Percentiles rank a stretch among this genome's conserved stretches.
Evolutionary conservation across 2,329 filamentous ascomycete species (phyloP).

Genomic region (Talaromyces albobiverticillius): DNA sequence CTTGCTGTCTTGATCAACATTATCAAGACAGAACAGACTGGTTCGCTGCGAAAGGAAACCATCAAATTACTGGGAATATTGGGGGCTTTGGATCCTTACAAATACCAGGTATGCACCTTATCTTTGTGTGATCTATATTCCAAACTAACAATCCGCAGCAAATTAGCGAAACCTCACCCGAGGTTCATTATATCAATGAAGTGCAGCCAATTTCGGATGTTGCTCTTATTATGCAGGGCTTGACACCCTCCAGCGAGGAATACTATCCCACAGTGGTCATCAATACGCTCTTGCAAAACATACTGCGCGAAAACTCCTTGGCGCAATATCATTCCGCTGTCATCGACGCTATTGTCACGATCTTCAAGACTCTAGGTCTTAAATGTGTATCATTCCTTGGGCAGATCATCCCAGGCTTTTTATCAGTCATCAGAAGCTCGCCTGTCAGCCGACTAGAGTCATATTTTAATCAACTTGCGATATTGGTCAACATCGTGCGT

Average conservation of each 20-base stretch:
- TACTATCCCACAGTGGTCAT: constrained; percentile 99
- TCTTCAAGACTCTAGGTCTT: constrained; percentile 91
- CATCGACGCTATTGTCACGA: constrained; percentile 97
- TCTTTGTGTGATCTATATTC: constrained; percentile 2
- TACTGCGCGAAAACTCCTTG: constrained; percentile 86
- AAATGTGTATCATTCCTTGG: constrained; percentile 95
- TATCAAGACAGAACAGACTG: constrained; percentile 87
- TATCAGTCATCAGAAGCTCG: constrained; percentile 81
- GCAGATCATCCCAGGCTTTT: constrained; percentile 90
- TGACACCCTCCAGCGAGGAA: constrained; percentile 95
- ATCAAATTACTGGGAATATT: constrained; percentile 96
- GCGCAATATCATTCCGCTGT: constrained; percentile 89
- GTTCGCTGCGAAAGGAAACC: constrained; percentile 82
- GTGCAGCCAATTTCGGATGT: constrained; percentile 80
- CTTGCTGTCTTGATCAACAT: constrained; percentile 91
- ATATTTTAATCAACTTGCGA: constrained; percentile 95
- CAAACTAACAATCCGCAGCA: constrained; percentile 47
- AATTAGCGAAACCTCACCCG: constrained; percentile 83
- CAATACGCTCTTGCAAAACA: constrained; percentile 80
- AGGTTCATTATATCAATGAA: constrained; percentile 69
- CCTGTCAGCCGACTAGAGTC: constrained; percentile 77
- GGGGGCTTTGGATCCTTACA: constrained; percentile 92
- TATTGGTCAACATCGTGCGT: constrained; percentile 88
- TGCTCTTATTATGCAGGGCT: constrained; percentile 93
- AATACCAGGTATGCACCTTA: constrained; percentile 60